Base-by-base conservation (phyloP, 169 alveolate genomes). In the Cryptosporidium meleagridis region DNA sequence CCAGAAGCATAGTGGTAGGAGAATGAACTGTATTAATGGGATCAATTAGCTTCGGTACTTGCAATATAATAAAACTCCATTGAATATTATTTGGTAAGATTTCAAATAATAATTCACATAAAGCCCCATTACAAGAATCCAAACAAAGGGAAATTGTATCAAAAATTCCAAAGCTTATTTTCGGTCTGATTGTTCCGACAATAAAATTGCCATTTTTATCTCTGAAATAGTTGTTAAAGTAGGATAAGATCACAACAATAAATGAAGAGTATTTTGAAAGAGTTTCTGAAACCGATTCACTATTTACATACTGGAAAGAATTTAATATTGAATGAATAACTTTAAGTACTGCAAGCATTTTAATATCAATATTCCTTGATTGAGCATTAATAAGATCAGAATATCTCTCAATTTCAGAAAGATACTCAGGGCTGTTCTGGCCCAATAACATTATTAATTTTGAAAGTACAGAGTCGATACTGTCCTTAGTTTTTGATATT, bases 11-110 rank as follows among this genome's bases (percentile, higher is more conserved):
- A 29, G 53, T 45, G 4, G 75, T 80, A 5, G 86, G 71, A n/a
- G 69, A 21, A 14, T 58, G 31, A 12, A 33, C 71, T 0, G 80
- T 41, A 48, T 41, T 62, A 16, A 65, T 14, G 9, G 80, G 73
- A 16, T 62, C 73, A 41, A 65, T 62, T 3, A 80, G 52, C 26
- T 65, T 80, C 33, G 89, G 75, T 4, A 80, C 75, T 48, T 80
- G 89, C 44, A 80, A 39, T 31, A 80, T 69, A 26, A 80, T 44
- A n/a, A 62, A 62, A 29, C 80, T 80, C 89, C 89, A 80, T 9
- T 59, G 75, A 62, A 80, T 80, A 39, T 80, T 59, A 21, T 31
- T 58, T 8, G 89, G 89, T 14, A 80, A 55, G 3, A 80, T 1
- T 7, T 80, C 75, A 65, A 80, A 80, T 9, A 80, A 62, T 29